Evolutionary conservation across 2,329 filamentous ascomycete genomes (phyloP).

Genomic region (Claviceps monticola): DNA sequence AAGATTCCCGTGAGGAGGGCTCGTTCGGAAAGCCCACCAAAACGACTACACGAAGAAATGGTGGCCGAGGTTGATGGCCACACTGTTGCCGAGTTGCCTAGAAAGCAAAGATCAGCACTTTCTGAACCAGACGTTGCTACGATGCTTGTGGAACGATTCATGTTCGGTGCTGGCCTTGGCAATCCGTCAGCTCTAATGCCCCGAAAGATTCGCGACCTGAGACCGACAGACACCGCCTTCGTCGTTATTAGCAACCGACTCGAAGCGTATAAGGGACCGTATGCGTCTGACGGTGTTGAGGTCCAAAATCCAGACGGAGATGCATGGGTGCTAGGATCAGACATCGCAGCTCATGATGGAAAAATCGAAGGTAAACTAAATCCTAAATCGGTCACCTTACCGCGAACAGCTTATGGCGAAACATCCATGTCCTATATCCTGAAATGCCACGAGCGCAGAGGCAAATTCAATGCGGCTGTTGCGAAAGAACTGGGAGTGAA

Average conservation of each 20-base stretch:
- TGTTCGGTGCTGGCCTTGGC: constrained; percentile 21
- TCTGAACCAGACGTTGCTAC: constrained; percentile 19
- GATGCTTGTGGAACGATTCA: constrained; percentile 19
- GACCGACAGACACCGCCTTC: constrained; percentile 31
- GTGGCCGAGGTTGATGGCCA: constrained; percentile 3
- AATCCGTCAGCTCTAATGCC: constrained; percentile 12
- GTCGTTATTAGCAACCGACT: constrained; percentile 50
- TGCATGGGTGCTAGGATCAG: constrained; percentile 15
- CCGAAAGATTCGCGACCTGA: constrained; percentile 15
- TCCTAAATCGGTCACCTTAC: constrained; percentile 33
- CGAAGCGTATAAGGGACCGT: constrained; percentile 55
- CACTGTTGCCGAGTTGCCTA: constrained; percentile 1
- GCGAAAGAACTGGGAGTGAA: constrained; percentile 53
- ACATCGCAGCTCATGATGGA: constrained; percentile 6
- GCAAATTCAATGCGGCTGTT: constrained; percentile 58
- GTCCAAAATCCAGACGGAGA: constrained; percentile 10
- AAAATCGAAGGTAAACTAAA: constrained; percentile 8
- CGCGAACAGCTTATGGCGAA: constrained; percentile 49
- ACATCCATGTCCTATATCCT: constrained; percentile 78
- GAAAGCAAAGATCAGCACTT: constrained; percentile 3
- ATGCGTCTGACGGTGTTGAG: constrained; percentile 9
- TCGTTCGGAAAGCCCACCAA: constrained; percentile 21
- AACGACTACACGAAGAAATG: constrained; percentile 16
- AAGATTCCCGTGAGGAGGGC: constrained; percentile 42
- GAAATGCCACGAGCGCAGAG: constrained; percentile 60